Conservation (phyloP, 2,329 filamentous ascomycete species). For the Paraconiothyrium brasiliense region DNA sequence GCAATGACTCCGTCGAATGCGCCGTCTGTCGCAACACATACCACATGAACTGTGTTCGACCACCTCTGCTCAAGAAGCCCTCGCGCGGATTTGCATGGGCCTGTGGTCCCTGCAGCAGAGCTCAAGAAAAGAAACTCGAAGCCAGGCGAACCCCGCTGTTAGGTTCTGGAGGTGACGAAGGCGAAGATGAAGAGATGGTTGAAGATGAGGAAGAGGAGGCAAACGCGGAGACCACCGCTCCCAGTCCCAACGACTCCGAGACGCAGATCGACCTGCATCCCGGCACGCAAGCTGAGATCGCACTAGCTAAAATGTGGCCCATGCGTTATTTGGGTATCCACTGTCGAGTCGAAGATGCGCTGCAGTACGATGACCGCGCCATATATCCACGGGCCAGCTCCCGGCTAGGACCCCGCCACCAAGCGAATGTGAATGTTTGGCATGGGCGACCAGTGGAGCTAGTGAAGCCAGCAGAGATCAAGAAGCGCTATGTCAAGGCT, state of each 20-base stretch:
- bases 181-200: constrained; percentile 71
- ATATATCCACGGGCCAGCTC: constrained; percentile 97
- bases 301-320: constrained; percentile 93
- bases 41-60: constrained; percentile 97
- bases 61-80: constrained; percentile 91
- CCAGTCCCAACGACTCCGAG: constrained; percentile 56
- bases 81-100: constrained; percentile 98
- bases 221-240: constrained; percentile 70
- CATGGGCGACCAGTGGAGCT: constrained; percentile 87
- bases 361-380: constrained; percentile 92
- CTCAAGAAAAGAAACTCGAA: constrained; percentile 92
- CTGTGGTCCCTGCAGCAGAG: constrained; percentile 92
- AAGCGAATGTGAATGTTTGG: constrained; percentile 87
- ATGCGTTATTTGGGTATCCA: constrained; percentile 96
- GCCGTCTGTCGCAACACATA: constrained; percentile 95
- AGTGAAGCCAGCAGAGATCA: constrained; percentile 86
- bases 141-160: constrained; percentile 84
- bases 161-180: constrained; percentile 62
- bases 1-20: constrained; percentile 95
- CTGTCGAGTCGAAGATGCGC: constrained; percentile 91
- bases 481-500: constrained; percentile 74
- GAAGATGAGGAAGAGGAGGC: constrained; percentile 75
- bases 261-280: constrained; percentile 67
- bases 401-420: constrained; percentile 87
- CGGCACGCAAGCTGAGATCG: constrained; percentile 84